Percentiles rank a stretch among this genome's conserved stretches.
Evolutionary conservation across 2,329 filamentous ascomycete species (phyloP).

Genomic region (Mariannaea elegans): DNA sequence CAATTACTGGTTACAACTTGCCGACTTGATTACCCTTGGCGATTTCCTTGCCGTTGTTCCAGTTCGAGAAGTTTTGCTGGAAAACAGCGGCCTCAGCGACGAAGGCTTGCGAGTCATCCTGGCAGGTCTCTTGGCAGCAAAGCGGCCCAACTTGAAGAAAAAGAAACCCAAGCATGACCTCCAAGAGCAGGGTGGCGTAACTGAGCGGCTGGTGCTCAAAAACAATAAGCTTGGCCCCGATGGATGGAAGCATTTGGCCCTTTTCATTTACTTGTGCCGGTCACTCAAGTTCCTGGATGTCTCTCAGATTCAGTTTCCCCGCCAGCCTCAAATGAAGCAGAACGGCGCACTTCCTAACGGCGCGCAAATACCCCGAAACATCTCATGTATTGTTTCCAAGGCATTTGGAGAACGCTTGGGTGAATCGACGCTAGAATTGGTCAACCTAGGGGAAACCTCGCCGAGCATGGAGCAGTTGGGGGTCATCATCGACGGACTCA

Average conservation of each 20-base stretch:
- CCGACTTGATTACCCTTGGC: constrained; percentile 86
- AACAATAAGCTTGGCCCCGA: constrained; percentile 89
- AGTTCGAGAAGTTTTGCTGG: constrained; percentile 83
- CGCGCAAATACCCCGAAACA: constrained; percentile 45
- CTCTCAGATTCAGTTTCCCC: constrained; percentile 83
- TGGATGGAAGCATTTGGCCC: constrained; percentile 89
- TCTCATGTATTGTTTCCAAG: constrained; percentile 73
- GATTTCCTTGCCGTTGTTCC: constrained; percentile 96
- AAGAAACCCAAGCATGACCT: constrained; percentile 55
- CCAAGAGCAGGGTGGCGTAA: constrained; percentile 71
- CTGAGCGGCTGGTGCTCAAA: constrained; percentile 88
- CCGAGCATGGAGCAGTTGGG: constrained; percentile 76
- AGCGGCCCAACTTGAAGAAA: constrained; percentile 67
- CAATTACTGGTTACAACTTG: constrained; percentile 82
- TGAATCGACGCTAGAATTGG: constrained; percentile 79
- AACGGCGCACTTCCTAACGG: constrained; percentile 46
- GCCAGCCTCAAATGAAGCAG: constrained; percentile 43
- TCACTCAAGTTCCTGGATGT: constrained; percentile 88
- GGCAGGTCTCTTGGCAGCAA: constrained; percentile 84
- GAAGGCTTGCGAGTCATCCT: constrained; percentile 88
- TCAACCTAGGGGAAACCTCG: constrained; percentile 84
- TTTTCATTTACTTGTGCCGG: constrained; percentile 90
- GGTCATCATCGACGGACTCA: constrained; percentile 82
- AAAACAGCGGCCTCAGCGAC: constrained; percentile 87
- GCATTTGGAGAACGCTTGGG: constrained; percentile 80